Conservation (phyloP, 768 basidiomycete species). For the Daedaleopsis sinensis region DNA sequence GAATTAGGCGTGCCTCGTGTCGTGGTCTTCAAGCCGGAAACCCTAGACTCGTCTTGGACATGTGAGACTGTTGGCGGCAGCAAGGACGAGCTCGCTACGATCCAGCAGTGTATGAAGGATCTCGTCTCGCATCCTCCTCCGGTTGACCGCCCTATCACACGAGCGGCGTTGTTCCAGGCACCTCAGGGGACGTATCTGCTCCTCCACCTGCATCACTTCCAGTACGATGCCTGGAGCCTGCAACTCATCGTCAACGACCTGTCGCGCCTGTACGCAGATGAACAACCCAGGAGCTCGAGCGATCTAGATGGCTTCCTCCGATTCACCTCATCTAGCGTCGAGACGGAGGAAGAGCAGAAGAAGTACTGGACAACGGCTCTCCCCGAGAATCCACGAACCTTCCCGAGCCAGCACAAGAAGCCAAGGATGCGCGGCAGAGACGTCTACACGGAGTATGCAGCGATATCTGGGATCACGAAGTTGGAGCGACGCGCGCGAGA, state of each 20-base stretch:
- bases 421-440: slow-evolving; percentile 5
- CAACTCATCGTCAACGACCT: slow-evolving; percentile 44
- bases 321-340: not conserved
- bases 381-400: slow-evolving; percentile 28
- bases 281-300: slow-evolving; percentile 16
- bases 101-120: slow-evolving; percentile 27
- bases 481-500: slow-evolving; percentile 48
- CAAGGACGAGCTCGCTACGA: slow-evolving; percentile 8
- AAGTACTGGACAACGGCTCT: slow-evolving; percentile 43
- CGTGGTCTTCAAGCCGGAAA: slow-evolving; percentile 30
- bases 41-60: not conserved
- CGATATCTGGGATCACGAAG: slow-evolving; percentile 45
- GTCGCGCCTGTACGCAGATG: slow-evolving; percentile 36
- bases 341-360: slow-evolving; percentile 16
- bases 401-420: slow-evolving; percentile 28
- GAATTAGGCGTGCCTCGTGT: slow-evolving; percentile 24
- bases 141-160: slow-evolving; percentile 24
- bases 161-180: slow-evolving; percentile 25
- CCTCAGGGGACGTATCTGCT: slow-evolving; percentile 26
- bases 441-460: slow-evolving; percentile 38
- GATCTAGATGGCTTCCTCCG: slow-evolving; percentile 18
- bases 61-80: slow-evolving; percentile 3
- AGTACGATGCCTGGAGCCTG: slow-evolving; percentile 54
- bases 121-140: slow-evolving; percentile 29
- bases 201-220: slow-evolving; percentile 50